These are phyloP conservation scores for Rhinocladiella mackenziei DNA, from an alignment of 2,329 filamentous ascomycete genomes.

Conservation along the genomic window DNA sequence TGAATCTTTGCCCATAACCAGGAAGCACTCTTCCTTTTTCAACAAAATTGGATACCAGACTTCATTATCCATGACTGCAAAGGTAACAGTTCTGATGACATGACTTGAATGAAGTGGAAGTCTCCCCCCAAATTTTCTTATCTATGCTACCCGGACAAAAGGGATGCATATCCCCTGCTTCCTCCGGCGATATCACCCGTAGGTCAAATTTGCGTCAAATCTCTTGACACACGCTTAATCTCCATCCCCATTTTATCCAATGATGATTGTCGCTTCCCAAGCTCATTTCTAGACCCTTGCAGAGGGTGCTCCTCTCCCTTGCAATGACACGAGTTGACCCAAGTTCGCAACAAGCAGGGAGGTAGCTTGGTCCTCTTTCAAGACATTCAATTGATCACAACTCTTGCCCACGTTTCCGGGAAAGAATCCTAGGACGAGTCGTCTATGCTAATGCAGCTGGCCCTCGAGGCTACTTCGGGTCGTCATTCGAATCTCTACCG, in stretches of 20 bases:
- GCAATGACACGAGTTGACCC: conserved; percentile 23
- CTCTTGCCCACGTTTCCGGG: conserved; percentile 57
- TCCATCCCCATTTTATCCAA: not conserved
- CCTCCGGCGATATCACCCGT: too few relatives aligned
- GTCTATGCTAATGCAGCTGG: too few relatives aligned
- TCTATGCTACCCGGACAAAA: too few relatives aligned
- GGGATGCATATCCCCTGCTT: too few relatives aligned
- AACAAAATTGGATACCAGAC: not conserved
- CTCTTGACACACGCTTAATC: not conserved
- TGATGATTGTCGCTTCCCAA: conserved; percentile 26
- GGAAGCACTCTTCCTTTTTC: not conserved
- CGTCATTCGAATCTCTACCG: too few relatives aligned
- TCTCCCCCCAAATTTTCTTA: too few relatives aligned
- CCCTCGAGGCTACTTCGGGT: too few relatives aligned
- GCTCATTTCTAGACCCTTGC: conserved; percentile 23
- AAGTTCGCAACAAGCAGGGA: conserved; percentile 16
- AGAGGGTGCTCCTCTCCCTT: conserved; percentile 18
- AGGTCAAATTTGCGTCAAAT: not conserved
- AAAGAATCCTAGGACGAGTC: too few relatives aligned
- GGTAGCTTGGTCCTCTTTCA: conserved; percentile 47
- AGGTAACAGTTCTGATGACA: not conserved
- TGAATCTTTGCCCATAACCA: conserved; percentile 13
- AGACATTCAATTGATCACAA: conserved; percentile 59
- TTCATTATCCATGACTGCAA: not conserved
- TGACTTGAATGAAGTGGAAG: too few relatives aligned